Conservation (phyloP, 192 early-diverging fungal genomes). For the Backusella circina region DNA sequence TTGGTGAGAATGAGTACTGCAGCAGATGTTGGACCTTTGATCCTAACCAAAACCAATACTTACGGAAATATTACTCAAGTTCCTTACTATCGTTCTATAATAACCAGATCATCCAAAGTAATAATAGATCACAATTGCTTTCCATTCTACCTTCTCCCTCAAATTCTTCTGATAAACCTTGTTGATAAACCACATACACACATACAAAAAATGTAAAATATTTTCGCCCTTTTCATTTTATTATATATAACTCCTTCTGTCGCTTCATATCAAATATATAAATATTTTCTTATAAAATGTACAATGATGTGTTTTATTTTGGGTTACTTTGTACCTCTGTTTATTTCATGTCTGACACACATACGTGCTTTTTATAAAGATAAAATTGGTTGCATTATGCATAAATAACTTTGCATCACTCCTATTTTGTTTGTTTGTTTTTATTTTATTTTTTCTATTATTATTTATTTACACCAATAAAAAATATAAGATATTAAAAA, state of each 20-base stretch:
- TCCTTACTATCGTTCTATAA: not conserved
- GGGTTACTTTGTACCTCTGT: not conserved
- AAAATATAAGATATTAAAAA: not conserved
- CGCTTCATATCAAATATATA: not conserved
- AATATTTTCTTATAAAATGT: not conserved
- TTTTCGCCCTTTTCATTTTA: not conserved
- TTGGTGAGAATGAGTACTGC: constrained; percentile 26
- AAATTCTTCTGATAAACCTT: constrained; percentile 3
- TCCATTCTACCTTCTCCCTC: constrained; percentile 6
- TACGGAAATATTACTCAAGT: not conserved
- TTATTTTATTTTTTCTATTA: not conserved
- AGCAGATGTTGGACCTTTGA: constrained; percentile 33
- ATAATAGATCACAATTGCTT: not conserved
- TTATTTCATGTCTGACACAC: not conserved
- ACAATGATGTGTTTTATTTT: constrained; percentile 7
- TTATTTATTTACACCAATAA: not conserved
- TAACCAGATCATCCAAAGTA: not conserved
- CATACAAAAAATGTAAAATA: not conserved
- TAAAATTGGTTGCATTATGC: not conserved
- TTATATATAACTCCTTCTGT: not conserved
- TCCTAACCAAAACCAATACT: not conserved
- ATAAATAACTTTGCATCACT: constrained; percentile 5
- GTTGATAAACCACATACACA: not conserved
- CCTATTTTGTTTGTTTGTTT: not conserved
- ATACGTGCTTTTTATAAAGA: not conserved